Conservation (phyloP, 1,284 basidiomycete species). For the Xanthoconium separans region DNA sequence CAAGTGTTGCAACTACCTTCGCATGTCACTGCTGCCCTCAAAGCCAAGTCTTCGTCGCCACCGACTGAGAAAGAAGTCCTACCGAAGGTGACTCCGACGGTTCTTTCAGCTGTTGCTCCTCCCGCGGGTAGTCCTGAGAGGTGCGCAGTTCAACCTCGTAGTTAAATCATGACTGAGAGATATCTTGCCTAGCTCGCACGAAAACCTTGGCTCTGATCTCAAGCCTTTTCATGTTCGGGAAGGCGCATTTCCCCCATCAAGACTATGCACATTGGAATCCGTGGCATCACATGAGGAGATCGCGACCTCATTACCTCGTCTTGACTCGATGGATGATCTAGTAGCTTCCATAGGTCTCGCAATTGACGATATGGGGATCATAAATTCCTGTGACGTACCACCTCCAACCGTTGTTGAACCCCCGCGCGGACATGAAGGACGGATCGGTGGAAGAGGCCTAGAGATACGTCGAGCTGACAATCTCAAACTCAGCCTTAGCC, state of each 20-base stretch:
- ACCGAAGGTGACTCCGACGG: not conserved
- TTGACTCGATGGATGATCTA: slow-evolving; percentile 35
- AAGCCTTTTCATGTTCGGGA: slow-evolving; percentile 56
- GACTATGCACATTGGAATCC: slow-evolving; percentile 36
- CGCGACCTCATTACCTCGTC: slow-evolving; percentile 17
- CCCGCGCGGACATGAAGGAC: slow-evolving; percentile 32
- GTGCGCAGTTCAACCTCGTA: slow-evolving; percentile 16
- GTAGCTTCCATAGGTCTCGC: slow-evolving; percentile 36
- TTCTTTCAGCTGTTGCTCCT: slow-evolving; percentile 1
- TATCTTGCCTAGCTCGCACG: slow-evolving; percentile 15
- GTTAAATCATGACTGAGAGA: not conserved
- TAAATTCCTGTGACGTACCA: slow-evolving; percentile 32
- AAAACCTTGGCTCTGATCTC: slow-evolving; percentile 16
- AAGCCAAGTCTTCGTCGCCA: slow-evolving; percentile 15
- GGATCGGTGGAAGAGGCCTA: slow-evolving; percentile 22
- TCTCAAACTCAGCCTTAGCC: slow-evolving; percentile 3
- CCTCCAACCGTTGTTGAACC: slow-evolving; percentile 42
- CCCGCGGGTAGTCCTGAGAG: slow-evolving; percentile 18
- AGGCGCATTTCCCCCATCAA: slow-evolving; percentile 63
- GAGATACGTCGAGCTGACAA: slow-evolving; percentile 34
- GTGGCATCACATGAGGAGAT: slow-evolving; percentile 17
- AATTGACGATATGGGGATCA: slow-evolving; percentile 39
- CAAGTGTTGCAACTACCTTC: slow-evolving; percentile 56
- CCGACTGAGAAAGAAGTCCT: slow-evolving; percentile 8
- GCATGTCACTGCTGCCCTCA: slow-evolving; percentile 49